Evolutionary conservation across 805 yeast species (phyloP).

Genomic region (Danielozyma ontarioensis): DNA sequence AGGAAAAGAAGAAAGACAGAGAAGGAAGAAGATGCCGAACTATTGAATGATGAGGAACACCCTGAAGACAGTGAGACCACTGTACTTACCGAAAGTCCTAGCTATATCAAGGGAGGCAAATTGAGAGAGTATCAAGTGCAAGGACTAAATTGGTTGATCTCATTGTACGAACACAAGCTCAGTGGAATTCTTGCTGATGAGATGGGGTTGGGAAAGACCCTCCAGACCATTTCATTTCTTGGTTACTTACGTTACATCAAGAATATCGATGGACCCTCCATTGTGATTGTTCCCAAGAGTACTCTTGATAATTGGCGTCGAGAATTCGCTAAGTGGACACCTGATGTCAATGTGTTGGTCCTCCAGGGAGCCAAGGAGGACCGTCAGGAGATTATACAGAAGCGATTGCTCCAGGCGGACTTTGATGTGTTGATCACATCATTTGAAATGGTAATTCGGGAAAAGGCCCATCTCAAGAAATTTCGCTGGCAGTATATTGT

Average conservation of each 20-base stretch:
- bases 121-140: slow-evolving; percentile 74
- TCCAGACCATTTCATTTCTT: slow-evolving; percentile 72
- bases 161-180: slow-evolving; percentile 60
- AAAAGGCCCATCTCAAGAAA: slow-evolving; percentile 60
- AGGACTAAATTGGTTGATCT: slow-evolving; percentile 75
- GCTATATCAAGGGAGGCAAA: slow-evolving; percentile 49
- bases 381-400: slow-evolving; percentile 49
- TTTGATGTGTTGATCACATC: slow-evolving; percentile 72
- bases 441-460: slow-evolving; percentile 73
- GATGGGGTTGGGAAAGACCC: slow-evolving; percentile 81
- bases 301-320: slow-evolving; percentile 78
- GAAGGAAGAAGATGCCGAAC: slow-evolving; percentile 73
- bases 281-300: slow-evolving; percentile 74
- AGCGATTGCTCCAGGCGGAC: slow-evolving; percentile 49
- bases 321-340: slow-evolving; percentile 76
- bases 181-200: slow-evolving; percentile 81
- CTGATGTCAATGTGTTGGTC: slow-evolving; percentile 66
- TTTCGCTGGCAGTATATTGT: slow-evolving; percentile 73
- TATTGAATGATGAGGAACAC: slow-evolving; percentile 54
- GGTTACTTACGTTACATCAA: slow-evolving; percentile 66
- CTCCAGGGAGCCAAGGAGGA: slow-evolving; percentile 72
- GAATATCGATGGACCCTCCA: slow-evolving; percentile 62
- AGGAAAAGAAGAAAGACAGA: slow-evolving; percentile 72
- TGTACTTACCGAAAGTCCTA: slow-evolving; percentile 49
- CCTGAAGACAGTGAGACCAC: slow-evolving; percentile 25